These are phyloP conservation scores for Cyclanthera cordifolia DNA, from an alignment of 306 rosid species.

Conservation along the genomic window DNA sequence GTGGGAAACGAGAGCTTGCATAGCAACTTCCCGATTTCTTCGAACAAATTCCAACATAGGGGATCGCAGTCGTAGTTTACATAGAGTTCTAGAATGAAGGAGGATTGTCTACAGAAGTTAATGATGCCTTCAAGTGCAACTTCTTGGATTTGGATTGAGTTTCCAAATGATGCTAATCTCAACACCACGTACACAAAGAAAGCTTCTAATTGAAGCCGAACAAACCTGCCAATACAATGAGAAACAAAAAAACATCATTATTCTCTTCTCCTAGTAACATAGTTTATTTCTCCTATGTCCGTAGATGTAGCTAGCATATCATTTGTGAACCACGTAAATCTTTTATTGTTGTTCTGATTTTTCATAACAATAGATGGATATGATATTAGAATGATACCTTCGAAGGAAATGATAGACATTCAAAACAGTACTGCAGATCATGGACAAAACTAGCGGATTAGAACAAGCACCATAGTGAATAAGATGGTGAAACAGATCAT, in stretches of 20 bases:
- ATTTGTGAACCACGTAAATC: no score
- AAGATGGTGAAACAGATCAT: constrained; percentile 81
- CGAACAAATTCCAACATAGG: constrained; percentile 43
- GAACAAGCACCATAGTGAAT: constrained; percentile 66
- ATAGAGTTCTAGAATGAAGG: constrained; percentile 49
- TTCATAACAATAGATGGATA: no score
- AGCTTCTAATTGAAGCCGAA: constrained; percentile 70
- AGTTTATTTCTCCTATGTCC: no score
- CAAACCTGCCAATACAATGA: constrained; percentile 28
- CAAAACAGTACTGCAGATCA: constrained; percentile 90
- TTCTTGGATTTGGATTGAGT: constrained; percentile 61
- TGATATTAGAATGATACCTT: constrained; percentile 25
- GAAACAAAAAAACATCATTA: not conserved
- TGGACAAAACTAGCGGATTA: constrained; percentile 66
- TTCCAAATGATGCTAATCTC: constrained; percentile 40
- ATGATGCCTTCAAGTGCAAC: constrained; percentile 78
- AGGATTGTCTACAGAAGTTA: constrained; percentile 72
- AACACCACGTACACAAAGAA: constrained; percentile 55
- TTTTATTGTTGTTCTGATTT: no score
- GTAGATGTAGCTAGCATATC: no score
- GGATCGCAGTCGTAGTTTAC: constrained; percentile 81
- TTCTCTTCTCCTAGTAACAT: no score
- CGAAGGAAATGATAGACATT: constrained; percentile 66
- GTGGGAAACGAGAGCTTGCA: constrained; percentile 69
- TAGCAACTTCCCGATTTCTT: constrained; percentile 61